Conservation (phyloP, 345 rosid species). For the Populus nigra region DNA sequence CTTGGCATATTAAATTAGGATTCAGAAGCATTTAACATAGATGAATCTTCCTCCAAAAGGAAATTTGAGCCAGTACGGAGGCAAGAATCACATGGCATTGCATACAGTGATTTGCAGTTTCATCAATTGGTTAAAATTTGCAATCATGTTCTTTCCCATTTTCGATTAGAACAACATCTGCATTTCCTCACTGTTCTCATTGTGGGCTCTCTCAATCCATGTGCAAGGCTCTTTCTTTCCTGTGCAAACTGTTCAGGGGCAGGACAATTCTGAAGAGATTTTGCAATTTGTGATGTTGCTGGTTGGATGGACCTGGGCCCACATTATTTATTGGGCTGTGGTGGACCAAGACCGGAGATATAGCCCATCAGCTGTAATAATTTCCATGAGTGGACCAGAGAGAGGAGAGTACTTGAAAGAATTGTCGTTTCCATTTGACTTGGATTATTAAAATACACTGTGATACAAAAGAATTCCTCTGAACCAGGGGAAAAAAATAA, state of each 20-base stretch:
- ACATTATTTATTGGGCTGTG: conserved; percentile 22
- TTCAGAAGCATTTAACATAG: background rate
- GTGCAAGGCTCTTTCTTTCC: conserved; percentile 21
- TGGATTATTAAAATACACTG: conserved; percentile 5
- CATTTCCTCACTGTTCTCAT: background rate
- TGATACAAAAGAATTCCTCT: conserved; percentile 10
- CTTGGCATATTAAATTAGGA: background rate
- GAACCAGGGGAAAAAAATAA: background rate
- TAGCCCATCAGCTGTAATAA: conserved; percentile 30
- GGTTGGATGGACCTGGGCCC: conserved; percentile 28
- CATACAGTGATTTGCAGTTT: background rate
- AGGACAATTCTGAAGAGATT: conserved; percentile 13
- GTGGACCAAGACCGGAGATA: conserved; percentile 21
- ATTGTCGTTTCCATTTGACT: conserved; percentile 21
- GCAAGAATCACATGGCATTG: background rate
- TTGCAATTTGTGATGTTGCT: conserved; percentile 12
- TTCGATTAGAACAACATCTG: background rate
- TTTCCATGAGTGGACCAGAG: conserved; percentile 4
- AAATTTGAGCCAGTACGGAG: background rate
- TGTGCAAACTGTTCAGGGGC: conserved; percentile 16
- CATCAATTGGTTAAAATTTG: background rate
- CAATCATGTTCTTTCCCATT: background rate
- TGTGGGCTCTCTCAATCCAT: conserved; percentile 41
- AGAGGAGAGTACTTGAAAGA: background rate
- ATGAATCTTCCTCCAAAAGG: background rate